Conservation (phyloP, 2,329 filamentous ascomycete genomes). For the Aspergillus tanneri region DNA sequence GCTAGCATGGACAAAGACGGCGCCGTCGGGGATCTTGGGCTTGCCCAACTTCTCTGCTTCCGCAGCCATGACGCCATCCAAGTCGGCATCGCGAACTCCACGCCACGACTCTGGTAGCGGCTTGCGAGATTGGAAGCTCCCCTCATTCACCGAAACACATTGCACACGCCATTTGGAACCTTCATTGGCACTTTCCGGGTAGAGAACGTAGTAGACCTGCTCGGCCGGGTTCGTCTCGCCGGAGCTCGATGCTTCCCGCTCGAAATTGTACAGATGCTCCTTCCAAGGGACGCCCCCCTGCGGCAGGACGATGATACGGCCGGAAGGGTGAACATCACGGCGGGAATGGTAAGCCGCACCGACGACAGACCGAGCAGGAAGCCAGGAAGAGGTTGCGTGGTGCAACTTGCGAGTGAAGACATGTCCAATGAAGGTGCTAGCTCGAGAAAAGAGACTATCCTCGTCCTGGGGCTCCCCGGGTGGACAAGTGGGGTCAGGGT, state of each 20-base stretch:
- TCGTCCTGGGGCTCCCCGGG: conserved; percentile 68
- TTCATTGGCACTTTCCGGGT: conserved; percentile 75
- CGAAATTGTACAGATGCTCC: conserved; percentile 88
- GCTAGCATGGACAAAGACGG: conserved; percentile 89
- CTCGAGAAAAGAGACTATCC: conserved; percentile 74
- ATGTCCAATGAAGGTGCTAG: conserved; percentile 81
- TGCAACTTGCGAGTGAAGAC: conserved; percentile 81
- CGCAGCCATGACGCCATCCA: conserved; percentile 60
- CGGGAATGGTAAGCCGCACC: conserved; percentile 71
- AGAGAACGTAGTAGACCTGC: conserved; percentile 81
- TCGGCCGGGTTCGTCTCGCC: conserved; percentile 45
- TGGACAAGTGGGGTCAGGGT: conserved; percentile 54
- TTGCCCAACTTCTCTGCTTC: conserved; percentile 42
- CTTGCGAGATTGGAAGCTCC: conserved; percentile 89
- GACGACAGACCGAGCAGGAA: conserved; percentile 81
- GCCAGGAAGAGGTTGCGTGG: conserved; percentile 74
- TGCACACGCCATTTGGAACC: conserved; percentile 91
- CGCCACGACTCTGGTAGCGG: conserved; percentile 89
- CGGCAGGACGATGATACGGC: conserved; percentile 78
- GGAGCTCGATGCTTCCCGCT: conserved; percentile 54
- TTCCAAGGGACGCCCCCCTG: conserved; percentile 84
- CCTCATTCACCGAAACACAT: conserved; percentile 78
- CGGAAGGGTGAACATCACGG: conserved; percentile 65
- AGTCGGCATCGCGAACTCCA: conserved; percentile 80
- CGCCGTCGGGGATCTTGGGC: conserved; percentile 50